Conservation (phyloP, 768 basidiomycete species). For the Crucibulum laeve region DNA sequence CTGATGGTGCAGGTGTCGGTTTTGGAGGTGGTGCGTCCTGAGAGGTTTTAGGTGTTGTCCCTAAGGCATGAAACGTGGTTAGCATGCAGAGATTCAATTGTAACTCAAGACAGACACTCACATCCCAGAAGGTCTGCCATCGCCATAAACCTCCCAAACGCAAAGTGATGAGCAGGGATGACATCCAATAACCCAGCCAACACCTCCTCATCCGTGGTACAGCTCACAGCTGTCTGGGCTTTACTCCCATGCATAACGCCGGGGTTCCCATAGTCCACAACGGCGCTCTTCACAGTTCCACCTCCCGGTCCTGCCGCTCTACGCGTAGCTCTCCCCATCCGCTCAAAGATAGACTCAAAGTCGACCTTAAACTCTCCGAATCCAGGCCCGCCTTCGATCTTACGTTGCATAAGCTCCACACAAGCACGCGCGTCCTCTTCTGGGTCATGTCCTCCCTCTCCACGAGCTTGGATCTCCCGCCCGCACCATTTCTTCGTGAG, state of each 20-base stretch:
- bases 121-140: slow-evolving; percentile 82
- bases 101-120: slow-evolving; percentile 31
- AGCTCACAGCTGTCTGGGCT: slow-evolving; percentile 72
- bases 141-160: slow-evolving; percentile 80
- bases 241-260: slow-evolving; percentile 81
- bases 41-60: slow-evolving; percentile 55
- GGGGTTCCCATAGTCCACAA: slow-evolving; percentile 86
- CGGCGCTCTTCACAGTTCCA: slow-evolving; percentile 51
- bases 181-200: slow-evolving; percentile 61
- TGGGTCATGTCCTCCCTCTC: slow-evolving; percentile 88
- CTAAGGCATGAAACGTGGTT: slow-evolving; percentile 24
- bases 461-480: slow-evolving; percentile 81
- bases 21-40: slow-evolving; percentile 28
- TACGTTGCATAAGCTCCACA: slow-evolving; percentile 77
- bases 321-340: slow-evolving; percentile 56
- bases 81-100: neutral
- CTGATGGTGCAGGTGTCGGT: slow-evolving; percentile 24
- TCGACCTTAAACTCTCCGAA: slow-evolving; percentile 88
- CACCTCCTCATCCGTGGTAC: slow-evolving; percentile 75
- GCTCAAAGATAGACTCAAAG: slow-evolving; percentile 84
- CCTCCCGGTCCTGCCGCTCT: slow-evolving; percentile 27
- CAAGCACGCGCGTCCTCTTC: slow-evolving; percentile 93
- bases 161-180: slow-evolving; percentile 67
- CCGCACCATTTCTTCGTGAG: slow-evolving; percentile 91
- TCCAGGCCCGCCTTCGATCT: slow-evolving; percentile 69